These are phyloP conservation scores for Cercophora samala DNA, from an alignment of 495 filamentous ascomycete species.

Conservation along the genomic window DNA sequence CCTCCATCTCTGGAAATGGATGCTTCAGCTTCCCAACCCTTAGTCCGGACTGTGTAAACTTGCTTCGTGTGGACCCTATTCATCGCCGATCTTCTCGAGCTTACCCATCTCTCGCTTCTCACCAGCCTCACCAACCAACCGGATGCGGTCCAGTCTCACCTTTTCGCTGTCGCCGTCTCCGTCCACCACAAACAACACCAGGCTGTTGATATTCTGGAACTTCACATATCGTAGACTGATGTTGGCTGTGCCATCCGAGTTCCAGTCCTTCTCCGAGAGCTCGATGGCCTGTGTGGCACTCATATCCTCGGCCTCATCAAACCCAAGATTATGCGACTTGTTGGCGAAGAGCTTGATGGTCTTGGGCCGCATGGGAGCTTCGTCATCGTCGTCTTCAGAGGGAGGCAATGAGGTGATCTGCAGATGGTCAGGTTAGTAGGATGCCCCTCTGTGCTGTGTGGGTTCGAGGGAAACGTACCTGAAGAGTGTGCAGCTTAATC, in stretches of 20 bases:
- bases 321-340: constrained; percentile 80
- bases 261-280: constrained; percentile 77
- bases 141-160: constrained; percentile 77
- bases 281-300: constrained; percentile 71
- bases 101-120: constrained; percentile 92
- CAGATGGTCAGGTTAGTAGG: constrained; percentile 19
- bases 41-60: neutral
- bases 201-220: constrained; percentile 84
- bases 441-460: neutral
- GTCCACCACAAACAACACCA: constrained; percentile 87
- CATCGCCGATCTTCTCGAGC: constrained; percentile 90
- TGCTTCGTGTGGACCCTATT: constrained; percentile 50
- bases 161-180: constrained; percentile 83
- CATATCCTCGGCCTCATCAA: constrained; percentile 91
- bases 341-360: constrained; percentile 83
- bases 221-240: constrained; percentile 88
- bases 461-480: constrained; percentile 37
- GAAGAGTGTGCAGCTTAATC: constrained; percentile 83
- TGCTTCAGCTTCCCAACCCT: constrained; percentile 12
- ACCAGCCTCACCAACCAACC: constrained; percentile 86
- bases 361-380: constrained; percentile 79
- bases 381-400: constrained; percentile 57
- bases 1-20: constrained; percentile 21
- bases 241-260: constrained; percentile 81
- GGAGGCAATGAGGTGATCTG: constrained; percentile 82